These are phyloP conservation scores for Metarhizium robertsii DNA, from an alignment of 2,329 filamentous ascomycete species.

Conservation along the genomic window DNA sequence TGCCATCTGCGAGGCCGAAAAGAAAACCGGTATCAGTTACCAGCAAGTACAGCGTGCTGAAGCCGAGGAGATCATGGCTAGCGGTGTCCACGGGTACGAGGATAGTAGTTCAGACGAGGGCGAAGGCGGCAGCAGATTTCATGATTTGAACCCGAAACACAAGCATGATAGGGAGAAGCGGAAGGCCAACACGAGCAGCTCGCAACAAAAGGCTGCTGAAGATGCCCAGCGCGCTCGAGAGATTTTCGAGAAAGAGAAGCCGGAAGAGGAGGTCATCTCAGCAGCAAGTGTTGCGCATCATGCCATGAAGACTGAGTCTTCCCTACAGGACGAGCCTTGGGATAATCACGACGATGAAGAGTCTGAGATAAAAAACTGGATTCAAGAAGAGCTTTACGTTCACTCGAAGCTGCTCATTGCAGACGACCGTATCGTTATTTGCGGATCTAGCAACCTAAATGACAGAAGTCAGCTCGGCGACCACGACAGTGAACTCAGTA, in stretches of 20 bases:
- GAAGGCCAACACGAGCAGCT: constrained; percentile 1
- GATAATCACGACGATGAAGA: constrained; percentile 56
- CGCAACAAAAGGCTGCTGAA: constrained; percentile 26
- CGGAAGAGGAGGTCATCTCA: constrained; percentile 26
- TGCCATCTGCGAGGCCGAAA: constrained; percentile 63
- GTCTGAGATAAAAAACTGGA: constrained; percentile 76
- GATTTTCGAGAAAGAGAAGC: constrained; percentile 41
- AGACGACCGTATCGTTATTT: constrained; percentile 78
- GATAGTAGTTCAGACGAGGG: constrained; percentile 26
- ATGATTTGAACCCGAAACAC: constrained; percentile 15
- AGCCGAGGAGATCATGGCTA: constrained; percentile 78
- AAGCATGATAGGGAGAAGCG: constrained; percentile 12
- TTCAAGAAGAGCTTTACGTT: constrained; percentile 94
- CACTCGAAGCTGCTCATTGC: constrained; percentile 86
- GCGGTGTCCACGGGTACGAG: constrained; percentile 54
- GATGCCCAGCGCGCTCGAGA: constrained; percentile 37
- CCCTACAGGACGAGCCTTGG: constrained; percentile 62
- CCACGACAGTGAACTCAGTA: constrained; percentile 84
- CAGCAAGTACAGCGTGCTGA: constrained; percentile 80
- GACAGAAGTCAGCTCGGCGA: constrained; percentile 80
- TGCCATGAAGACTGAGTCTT: constrained; percentile 61
- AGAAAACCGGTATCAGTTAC: constrained; percentile 74
- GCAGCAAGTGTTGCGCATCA: constrained; percentile 56
- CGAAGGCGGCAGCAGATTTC: constrained; percentile 2
- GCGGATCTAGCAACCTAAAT: constrained; percentile 84